Evolutionary conservation across 2,329 filamentous ascomycete species (phyloP), one percentile per base, ranked within the genome.

Genomic region (Fusarium lateritium): DNA sequence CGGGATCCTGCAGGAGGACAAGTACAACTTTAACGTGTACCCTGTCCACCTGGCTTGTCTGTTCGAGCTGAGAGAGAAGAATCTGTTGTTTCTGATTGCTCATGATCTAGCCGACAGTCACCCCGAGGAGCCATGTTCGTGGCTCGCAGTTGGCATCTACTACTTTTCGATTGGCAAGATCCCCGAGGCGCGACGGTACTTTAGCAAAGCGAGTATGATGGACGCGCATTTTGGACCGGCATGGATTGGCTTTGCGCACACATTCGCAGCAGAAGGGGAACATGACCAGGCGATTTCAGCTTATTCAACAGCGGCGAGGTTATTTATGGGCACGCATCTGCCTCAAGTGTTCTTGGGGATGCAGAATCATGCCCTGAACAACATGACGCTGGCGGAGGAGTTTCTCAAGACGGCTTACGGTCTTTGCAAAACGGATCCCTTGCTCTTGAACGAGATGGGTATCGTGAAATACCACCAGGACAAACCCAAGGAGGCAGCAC

Each of bases 211-310:
- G 6, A 97, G 93, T 70, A 92, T 98, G 84, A 95, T 99, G 91
- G 94, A 99, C 76, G 93, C 95, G 8, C 95, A 98, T 81, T 99
- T 97, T 74, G 95, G 95, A 0, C 93, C 96, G 2, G 96, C 96
- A 5, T 99, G 96, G 96, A 98, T 99, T 69, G 96, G 97, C 2
- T 99, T 99, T 76, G 96, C 96, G 2, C 97, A 99, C 79, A 99
- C 96, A 0, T 99, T 99, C 78, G 96, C 96, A 2, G 94, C 94
- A 13, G 96, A 99, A 79, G 96, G 96, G 53, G 96, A 99, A 79
- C 94, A 98, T 79, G 96, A 99, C 78, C 96, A 99, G 81, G 96
- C 96, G 47, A 98, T 99, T 67, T 97, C 94, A 10, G 96, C 97
- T 1, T 99, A 99, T 81, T 97, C 93, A 31, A 99, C 96, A 1